phyloP scores from a whole-genome alignment of 2,329 filamentous ascomycete species.

The Aspergillus novoparasiticus region DNA sequence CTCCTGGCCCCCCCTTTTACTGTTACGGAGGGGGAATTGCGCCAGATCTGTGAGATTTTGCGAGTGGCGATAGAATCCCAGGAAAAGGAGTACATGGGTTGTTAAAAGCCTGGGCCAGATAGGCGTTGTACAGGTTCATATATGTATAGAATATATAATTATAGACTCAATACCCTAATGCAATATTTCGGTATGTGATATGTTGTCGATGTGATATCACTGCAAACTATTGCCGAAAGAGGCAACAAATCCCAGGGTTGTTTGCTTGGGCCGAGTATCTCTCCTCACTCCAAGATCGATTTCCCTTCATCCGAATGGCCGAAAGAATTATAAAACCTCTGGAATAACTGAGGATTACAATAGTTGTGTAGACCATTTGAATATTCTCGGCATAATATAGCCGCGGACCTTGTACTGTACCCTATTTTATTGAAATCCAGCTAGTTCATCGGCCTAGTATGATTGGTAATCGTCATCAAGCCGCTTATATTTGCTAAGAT shows the following conservation, averaged over 20 bases:
- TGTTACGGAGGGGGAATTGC: background rate
- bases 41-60: background rate
- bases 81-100: background rate
- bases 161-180: background rate
- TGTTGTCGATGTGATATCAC: background rate
- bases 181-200: too few relatives aligned
- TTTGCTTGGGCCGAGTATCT: background rate
- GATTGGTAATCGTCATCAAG: too few relatives aligned
- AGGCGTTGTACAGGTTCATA: background rate
- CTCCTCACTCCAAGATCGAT: background rate
- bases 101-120: background rate
- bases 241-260: background rate
- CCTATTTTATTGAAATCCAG: too few relatives aligned
- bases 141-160: too few relatives aligned
- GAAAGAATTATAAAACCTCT: too few relatives aligned
- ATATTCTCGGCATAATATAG: background rate
- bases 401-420: too few relatives aligned
- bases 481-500: background rate
- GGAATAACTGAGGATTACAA: too few relatives aligned
- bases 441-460: background rate
- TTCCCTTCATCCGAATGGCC: background rate
- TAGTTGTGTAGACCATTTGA: too few relatives aligned
- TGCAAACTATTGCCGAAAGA: background rate
- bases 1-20: slow-evolving; percentile 3
- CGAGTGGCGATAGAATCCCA: background rate